Base-by-base conservation (phyloP, 257 asterid species). In the Buddleja alternifolia region DNA sequence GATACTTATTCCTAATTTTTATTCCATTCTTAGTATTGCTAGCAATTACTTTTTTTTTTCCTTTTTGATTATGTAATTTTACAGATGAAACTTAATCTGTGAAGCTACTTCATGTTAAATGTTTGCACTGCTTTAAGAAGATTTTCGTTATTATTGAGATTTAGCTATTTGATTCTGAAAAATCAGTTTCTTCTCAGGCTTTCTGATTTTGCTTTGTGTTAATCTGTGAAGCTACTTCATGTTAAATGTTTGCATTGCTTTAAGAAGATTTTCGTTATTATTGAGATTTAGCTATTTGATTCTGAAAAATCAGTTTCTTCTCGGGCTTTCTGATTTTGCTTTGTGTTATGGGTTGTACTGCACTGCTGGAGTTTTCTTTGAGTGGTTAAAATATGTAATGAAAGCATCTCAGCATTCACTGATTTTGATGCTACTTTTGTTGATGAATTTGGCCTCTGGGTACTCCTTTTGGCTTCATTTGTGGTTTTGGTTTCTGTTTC, bases 321-420 rank as follows among this genome's bases (percentile, higher is more conserved):
- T 40, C 29, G 19, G 51, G 66, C n/a, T 39, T 39, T 2, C 32
- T 8, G 34, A 60, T 40, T 40, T 60, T 40, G 1, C 20, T 1
- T 59, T 60, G 66, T 60, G 51, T 9, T 20, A n/a, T n/a, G 16
- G 36, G 36, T 60, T 60, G 34, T 16, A 15, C 32, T 37, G n/a
- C 29, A 34, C 23, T 8, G 25, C 47, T 34, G 8, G 47, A 48
- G 21, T 37, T 59, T 11, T 37, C 7, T 16, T 7, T 37, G 24
- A 37, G 45, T 36, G 36, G 25, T 36, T 58, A 11, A 36, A 16
- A n/a, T 9, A 8, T 57, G 41, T 6, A 10, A 7, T 8, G n/a
- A n/a, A n/a, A n/a, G n/a, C n/a, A n/a, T n/a, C n/a, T n/a, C n/a
- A n/a, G n/a, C n/a, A 29, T 29, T 29, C 34, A 29, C 34, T 29